Base-by-base conservation (phyloP, 352 stramenopile genomes). In the Phytopythium kandeliae region DNA sequence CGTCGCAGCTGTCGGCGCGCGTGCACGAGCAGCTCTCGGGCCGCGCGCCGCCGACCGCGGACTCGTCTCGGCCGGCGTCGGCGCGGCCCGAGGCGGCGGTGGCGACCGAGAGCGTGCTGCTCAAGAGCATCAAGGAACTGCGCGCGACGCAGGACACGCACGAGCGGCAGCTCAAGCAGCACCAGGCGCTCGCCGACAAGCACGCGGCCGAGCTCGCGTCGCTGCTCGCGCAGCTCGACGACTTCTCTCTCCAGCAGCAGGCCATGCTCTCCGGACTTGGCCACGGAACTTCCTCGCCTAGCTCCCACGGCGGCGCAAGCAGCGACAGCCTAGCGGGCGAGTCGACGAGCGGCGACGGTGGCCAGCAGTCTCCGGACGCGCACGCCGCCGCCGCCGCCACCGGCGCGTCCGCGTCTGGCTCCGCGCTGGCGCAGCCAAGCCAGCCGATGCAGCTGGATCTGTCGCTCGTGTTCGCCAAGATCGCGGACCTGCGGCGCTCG, bases 401-500 rank as follows among this genome's bases (percentile, higher is more conserved):
- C n/a, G n/a, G n/a, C n/a, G n/a, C n/a, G n/a, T n/a, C n/a, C 28
- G 28, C 28, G 28, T 31, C 28, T n/a, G n/a, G n/a, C 28, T 31
- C 28, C 4, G 28, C 34, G 57, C 67, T 22, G 30, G 42, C 11
- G 42, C 36, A 12, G 52, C 60, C 41, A 52, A 60, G 19, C 52
- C 54, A 41, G 21, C 35, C 43, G 3, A 34, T 51, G 1, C 71
- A 81, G 46, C 63, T 88, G 1, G 78, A 90, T 66, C 53, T 92
- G 25, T 92, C 81, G 38, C 60, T 92, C 19, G 78, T 92, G 38
- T 92, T 92, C 49, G 82, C 78, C 17, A 90, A 88, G 47, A 80
- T 90, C 48, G 69, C 78, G 0, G 81, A 90, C 31, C 48, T 92
- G 51, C 72, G 77, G 0, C 68, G 78, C 17, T 63, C 71, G 9